Evolutionary conservation across 345 rosid genomes (phyloP).

Genomic region (Noccaea caerulescens): DNA sequence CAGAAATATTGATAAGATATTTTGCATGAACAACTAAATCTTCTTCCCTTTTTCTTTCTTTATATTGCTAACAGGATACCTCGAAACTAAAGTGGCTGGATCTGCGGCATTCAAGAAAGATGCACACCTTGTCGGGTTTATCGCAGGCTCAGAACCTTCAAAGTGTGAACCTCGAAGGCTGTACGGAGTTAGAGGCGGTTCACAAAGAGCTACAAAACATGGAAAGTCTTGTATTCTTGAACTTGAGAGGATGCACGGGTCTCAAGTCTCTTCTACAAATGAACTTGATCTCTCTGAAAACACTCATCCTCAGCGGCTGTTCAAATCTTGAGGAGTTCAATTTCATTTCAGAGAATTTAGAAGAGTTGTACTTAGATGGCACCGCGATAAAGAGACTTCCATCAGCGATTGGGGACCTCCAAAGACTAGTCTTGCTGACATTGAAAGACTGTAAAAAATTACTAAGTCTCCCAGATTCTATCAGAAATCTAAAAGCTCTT

Average conservation of each 20-base stretch:
- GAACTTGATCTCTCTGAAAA: not conserved
- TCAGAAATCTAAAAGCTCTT: conserved; percentile 21
- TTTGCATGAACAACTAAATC: not conserved
- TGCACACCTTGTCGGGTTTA: conserved; percentile 30
- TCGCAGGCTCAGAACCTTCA: conserved; percentile 30
- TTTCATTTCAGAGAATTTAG: conserved; percentile 16
- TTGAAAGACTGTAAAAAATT: conserved; percentile 10
- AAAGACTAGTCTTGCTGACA: conserved; percentile 5
- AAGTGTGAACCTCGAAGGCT: conserved; percentile 25
- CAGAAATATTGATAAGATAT: not conserved
- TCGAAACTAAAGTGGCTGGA: conserved; percentile 32
- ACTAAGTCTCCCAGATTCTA: not conserved
- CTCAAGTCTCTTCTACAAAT: conserved; percentile 12
- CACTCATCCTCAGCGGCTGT: conserved; percentile 37
- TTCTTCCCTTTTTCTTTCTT: not conserved
- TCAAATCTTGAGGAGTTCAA: conserved; percentile 16
- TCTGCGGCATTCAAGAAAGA: conserved; percentile 13
- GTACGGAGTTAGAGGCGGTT: conserved; percentile 7
- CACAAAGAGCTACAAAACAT: not conserved
- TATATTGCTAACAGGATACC: conserved; percentile 21
- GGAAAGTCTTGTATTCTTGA: conserved; percentile 19
- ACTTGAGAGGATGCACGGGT: conserved; percentile 32
- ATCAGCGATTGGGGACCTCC: not conserved
- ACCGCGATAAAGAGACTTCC: conserved; percentile 33
- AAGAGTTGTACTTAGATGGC: conserved; percentile 17